A percentile compares a stretch with the other conserved stretches of the same genome.
phyloP scores from a whole-genome alignment of 306 rosid genomes.

The Pachyrhizus erosus region DNA sequence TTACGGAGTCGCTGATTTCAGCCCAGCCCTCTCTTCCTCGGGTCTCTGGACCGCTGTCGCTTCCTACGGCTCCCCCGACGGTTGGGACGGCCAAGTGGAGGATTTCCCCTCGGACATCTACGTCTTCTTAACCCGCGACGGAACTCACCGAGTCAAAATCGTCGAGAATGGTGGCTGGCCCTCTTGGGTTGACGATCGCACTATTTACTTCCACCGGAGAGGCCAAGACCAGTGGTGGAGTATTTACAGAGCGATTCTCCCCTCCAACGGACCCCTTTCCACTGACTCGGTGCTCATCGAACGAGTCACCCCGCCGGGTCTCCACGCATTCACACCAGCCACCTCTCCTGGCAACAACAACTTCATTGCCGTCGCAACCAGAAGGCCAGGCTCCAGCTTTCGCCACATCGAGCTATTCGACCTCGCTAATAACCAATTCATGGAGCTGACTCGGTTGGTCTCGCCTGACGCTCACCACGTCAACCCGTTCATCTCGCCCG shows the following conservation, averaged over 20 bases:
- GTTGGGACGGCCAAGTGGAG: slow-evolving; percentile 82
- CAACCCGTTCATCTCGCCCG: slow-evolving; percentile 86
- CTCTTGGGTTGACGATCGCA: slow-evolving; percentile 75
- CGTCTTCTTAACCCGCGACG: slow-evolving; percentile 73
- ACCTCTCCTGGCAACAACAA: slow-evolving; percentile 70
- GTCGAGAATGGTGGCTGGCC: slow-evolving; percentile 96
- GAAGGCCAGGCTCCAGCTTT: slow-evolving; percentile 59
- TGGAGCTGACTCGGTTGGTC: slow-evolving; percentile 65
- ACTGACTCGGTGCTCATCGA: slow-evolving; percentile 56
- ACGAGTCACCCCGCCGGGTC: slow-evolving; percentile 84
- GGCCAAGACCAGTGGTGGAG: slow-evolving; percentile 85
- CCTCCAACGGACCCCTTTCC: slow-evolving; percentile 48
- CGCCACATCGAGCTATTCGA: slow-evolving; percentile 84
- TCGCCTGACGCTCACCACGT: slow-evolving; percentile 72
- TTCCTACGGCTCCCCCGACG: slow-evolving; percentile 64
- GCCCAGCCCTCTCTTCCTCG: slow-evolving; percentile 83
- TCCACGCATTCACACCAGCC: slow-evolving; percentile 90
- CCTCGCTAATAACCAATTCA: slow-evolving; percentile 60
- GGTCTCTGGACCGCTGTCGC: slow-evolving; percentile 82
- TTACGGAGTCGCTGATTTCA: slow-evolving; percentile 70
- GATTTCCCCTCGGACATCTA: slow-evolving; percentile 83
- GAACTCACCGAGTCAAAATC: slow-evolving; percentile 64
- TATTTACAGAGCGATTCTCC: slow-evolving; percentile 68
- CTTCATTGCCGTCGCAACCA: slow-evolving; percentile 85
- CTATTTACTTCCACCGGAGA: slow-evolving; percentile 79